Conservation (phyloP, 306 rosid species). For the Oemleria cerasiformis region DNA sequence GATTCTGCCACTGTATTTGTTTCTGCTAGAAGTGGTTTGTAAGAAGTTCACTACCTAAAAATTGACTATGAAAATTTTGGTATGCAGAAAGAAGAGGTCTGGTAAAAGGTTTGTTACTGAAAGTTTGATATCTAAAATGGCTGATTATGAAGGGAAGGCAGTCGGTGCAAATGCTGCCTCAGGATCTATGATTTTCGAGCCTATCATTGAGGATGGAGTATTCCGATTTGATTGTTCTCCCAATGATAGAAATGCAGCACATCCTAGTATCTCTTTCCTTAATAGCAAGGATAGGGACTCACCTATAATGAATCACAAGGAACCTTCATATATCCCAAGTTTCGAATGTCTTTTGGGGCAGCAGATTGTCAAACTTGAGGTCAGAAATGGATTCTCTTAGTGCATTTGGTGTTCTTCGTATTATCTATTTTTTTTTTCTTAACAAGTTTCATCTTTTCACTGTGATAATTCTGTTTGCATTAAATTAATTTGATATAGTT, state of each 20-base stretch:
- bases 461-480: slow-evolving; percentile 2
- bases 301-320: slow-evolving; percentile 40
- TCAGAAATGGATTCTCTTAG: slow-evolving; percentile 23
- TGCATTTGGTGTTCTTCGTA: neutral
- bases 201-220: slow-evolving; percentile 73
- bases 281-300: slow-evolving; percentile 58
- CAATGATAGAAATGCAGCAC: slow-evolving; percentile 56
- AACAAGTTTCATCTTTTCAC: neutral
- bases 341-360: slow-evolving; percentile 54
- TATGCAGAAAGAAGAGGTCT: slow-evolving; percentile 43
- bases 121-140: slow-evolving; percentile 50
- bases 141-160: slow-evolving; percentile 29
- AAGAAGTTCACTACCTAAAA: neutral
- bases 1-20: neutral
- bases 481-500: slow-evolving; percentile 20
- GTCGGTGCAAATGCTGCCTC: slow-evolving; percentile 37
- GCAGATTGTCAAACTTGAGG: slow-evolving; percentile 80
- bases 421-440: neutral
- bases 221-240: slow-evolving; percentile 85
- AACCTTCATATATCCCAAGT: slow-evolving; percentile 54
- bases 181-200: slow-evolving; percentile 67
- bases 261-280: slow-evolving; percentile 71
- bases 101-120: slow-evolving; percentile 30
- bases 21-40: neutral
- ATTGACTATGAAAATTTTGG: slow-evolving; percentile 18